These are phyloP conservation scores for Trametes versicolor DNA, from an alignment of 1,284 basidiomycete genomes.

Conservation along the genomic window DNA sequence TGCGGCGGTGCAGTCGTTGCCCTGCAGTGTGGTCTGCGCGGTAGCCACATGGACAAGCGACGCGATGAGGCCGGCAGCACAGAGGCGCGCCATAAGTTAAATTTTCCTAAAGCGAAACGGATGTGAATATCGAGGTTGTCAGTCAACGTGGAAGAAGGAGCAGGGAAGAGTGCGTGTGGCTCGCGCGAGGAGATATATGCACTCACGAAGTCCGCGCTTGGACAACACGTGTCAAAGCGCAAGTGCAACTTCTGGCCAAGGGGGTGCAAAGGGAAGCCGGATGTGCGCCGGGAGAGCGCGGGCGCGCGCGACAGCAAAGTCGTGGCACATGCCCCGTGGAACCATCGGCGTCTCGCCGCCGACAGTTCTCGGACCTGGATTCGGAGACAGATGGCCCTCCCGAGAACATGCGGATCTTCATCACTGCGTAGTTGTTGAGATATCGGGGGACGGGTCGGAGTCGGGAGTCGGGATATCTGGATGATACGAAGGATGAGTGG, in stretches of 20 bases:
- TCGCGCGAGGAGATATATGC: not conserved
- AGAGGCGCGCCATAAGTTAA: slow-evolving; percentile 21
- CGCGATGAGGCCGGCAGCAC: slow-evolving; percentile 11
- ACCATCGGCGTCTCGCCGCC: slow-evolving; percentile 9
- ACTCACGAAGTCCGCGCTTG: not conserved
- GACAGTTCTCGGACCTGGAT: not conserved
- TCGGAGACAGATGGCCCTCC: slow-evolving; percentile 11
- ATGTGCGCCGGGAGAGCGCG: not conserved
- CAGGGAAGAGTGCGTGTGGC: not conserved
- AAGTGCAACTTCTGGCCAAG: not conserved
- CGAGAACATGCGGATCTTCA: not conserved
- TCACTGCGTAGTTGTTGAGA: not conserved
- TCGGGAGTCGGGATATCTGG: too few species aligned
- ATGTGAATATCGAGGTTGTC: not conserved
- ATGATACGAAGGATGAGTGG: too few species aligned
- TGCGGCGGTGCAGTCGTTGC: slow-evolving; percentile 53
- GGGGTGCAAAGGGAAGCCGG: not conserved
- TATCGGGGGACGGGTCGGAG: too few species aligned
- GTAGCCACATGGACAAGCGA: slow-evolving; percentile 12
- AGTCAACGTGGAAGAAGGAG: not conserved
- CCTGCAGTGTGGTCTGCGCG: slow-evolving; percentile 25
- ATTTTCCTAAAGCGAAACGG: not conserved
- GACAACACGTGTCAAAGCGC: slow-evolving; percentile 9
- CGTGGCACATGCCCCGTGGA: not conserved
- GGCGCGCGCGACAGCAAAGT: slow-evolving; percentile 2